Evolutionary conservation across 805 yeast genomes (phyloP).

Genomic region (Hanseniaspora guilliermondii): DNA sequence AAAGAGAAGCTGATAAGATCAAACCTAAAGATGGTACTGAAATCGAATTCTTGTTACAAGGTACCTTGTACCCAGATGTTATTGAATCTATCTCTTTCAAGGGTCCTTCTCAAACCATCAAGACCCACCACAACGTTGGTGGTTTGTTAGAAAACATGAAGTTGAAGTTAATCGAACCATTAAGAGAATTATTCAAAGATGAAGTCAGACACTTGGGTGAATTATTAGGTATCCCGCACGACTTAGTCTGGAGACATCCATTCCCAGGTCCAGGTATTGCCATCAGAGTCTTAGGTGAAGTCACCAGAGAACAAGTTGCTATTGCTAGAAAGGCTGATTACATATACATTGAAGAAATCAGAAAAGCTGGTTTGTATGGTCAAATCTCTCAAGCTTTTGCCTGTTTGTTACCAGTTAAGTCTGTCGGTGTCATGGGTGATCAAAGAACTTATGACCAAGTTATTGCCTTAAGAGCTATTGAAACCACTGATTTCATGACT

Average conservation of each 20-base stretch:
- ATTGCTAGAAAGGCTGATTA: constrained; percentile 96
- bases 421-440: constrained; percentile 99
- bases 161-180: constrained; percentile 93
- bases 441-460: constrained; percentile 99
- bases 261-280: constrained; percentile 99
- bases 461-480: constrained; percentile 95
- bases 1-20: constrained; percentile 86
- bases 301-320: constrained; percentile 80
- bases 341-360: constrained; percentile 93
- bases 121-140: constrained; percentile 98
- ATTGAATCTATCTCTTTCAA: constrained; percentile 97
- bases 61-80: constrained; percentile 96
- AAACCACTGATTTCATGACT: constrained; percentile 97
- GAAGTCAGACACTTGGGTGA: constrained; percentile 96
- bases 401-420: constrained; percentile 87
- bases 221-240: constrained; percentile 87
- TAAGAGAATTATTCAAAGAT: constrained; percentile 96
- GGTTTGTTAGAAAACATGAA: constrained; percentile 97
- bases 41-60: constrained; percentile 87
- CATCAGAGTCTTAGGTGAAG: constrained; percentile 94
- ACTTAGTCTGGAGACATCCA: constrained; percentile 98
- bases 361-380: constrained; percentile 80
- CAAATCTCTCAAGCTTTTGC: constrained; percentile 97
- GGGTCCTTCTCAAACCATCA: constrained; percentile 98
- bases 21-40: constrained; percentile 81